Evolutionary conservation across 2,329 filamentous ascomycete species (phyloP), one percentile per base, ranked within the genome.

Genomic region (Fusarium camptoceras): DNA sequence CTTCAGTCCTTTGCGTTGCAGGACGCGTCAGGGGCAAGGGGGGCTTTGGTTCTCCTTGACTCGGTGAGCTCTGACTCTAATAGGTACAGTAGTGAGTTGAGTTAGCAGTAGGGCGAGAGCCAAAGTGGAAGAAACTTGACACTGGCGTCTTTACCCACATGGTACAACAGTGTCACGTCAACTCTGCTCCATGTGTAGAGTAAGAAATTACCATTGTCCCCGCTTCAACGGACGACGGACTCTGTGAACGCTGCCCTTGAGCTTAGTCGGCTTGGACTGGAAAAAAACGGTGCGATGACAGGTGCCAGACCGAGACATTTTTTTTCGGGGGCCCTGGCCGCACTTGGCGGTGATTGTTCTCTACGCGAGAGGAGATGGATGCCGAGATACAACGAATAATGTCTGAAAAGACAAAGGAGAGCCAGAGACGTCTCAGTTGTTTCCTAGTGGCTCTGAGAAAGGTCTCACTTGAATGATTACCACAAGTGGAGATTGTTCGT

Each of bases 311-410:
- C 56, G 50, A 71, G 64, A 71, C 64, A 72, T 42, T 42, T 53
- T 34, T 69, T 56, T 56, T 27, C 55, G 54, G 51, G 51, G 39
- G 46, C 16, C 48, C 39, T 24, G 27, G 20, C 18, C 55, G 51
- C 43, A 47, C 55, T 66, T 59, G 47, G 44, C 50, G 54, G 31
- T 14, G 55, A 27, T 20, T 41, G 27, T 28, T 25, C 22, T 42
- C 18, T 53, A 15, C 58, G 68, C 49, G 42, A 62, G 60, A 69
- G 34, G 42, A 64, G 47, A 42, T 50, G 58, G 46, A 71, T 66
- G 48, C 53, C 55, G 56, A 73, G 64, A 63, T 63, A 50, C 49
- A 59, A 62, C 65, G 60, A 64, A 49, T 51, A 59, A 61, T 68
- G 61, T 61, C 59, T 59, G 34, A 48, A 53, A 61, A 44, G 42